Evolutionary conservation across 108 stramenopile species (phyloP).

Genomic region (Epithemia pelagica): DNA sequence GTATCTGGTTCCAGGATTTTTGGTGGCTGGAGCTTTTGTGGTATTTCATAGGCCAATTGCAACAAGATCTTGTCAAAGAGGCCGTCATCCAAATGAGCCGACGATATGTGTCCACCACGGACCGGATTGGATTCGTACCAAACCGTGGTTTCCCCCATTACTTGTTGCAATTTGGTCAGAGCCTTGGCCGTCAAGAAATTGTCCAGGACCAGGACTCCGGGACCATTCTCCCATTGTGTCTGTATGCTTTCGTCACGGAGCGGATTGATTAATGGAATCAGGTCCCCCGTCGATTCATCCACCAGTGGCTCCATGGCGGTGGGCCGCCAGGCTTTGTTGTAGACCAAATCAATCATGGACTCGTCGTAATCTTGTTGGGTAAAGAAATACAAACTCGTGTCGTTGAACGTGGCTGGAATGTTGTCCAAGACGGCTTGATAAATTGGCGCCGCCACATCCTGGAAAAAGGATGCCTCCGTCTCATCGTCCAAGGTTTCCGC

Average conservation of each 20-base stretch:
- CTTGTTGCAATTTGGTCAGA: constrained; percentile 24
- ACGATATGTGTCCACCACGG: constrained; percentile 55
- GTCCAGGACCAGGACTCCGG: constrained; percentile 37
- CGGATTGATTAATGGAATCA: constrained; percentile 14
- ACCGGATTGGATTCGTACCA: constrained; percentile 66
- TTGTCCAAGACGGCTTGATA: constrained; percentile 32
- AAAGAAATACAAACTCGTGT: constrained; percentile 53
- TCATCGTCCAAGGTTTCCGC: constrained; percentile 26
- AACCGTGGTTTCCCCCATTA: constrained; percentile 33
- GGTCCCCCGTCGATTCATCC: constrained; percentile 1
- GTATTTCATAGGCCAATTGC: constrained; percentile 45
- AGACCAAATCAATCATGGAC: constrained; percentile 32
- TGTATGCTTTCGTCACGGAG: constrained; percentile 13
- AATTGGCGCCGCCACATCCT: constrained; percentile 27
- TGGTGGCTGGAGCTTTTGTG: constrained; percentile 25
- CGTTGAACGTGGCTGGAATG: constrained; percentile 42
- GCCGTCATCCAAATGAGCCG: constrained; percentile 74
- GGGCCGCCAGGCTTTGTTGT: constrained; percentile 49
- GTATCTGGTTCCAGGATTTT: constrained; percentile 25
- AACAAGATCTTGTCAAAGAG: constrained; percentile 47
- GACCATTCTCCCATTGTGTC: constrained; percentile 19
- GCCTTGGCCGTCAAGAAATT: constrained; percentile 28
- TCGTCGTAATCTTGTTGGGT: constrained; percentile 24
- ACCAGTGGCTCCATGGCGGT: constrained; percentile 17
- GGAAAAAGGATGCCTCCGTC: constrained; percentile 28